Conservation (phyloP, 2,329 filamentous ascomycete genomes). For the Sclerotinia sclerotiorum region DNA sequence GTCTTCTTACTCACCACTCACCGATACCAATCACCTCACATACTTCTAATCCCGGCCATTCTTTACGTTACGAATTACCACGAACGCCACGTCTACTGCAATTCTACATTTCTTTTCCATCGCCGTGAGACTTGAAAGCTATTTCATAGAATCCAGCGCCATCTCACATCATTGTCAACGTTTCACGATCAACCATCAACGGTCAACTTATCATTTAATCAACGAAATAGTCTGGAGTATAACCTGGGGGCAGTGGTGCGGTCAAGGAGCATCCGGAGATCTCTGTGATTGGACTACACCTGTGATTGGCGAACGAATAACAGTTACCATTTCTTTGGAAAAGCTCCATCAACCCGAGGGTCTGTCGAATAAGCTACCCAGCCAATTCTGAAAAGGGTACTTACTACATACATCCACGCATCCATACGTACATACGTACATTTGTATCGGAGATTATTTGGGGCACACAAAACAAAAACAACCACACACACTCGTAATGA, state of each 20-base stretch:
- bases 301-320: slow-evolving; percentile 21
- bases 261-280: slow-evolving; percentile 9
- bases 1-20: slow-evolving; percentile 8
- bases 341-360: slow-evolving; percentile 12
- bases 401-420: neutral
- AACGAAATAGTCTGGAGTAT: neutral
- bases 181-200: neutral
- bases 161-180: neutral
- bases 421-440: slow-evolving; percentile 1
- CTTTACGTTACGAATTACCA: neutral
- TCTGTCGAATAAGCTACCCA: neutral
- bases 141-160: neutral
- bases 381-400: slow-evolving; percentile 2
- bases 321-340: slow-evolving; percentile 11
- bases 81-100: neutral
- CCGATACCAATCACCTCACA: slow-evolving; percentile 10
- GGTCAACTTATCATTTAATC: slow-evolving; percentile 6
- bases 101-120: neutral
- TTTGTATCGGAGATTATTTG: slow-evolving; percentile 16
- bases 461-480: neutral
- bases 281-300: slow-evolving; percentile 17
- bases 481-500: slow-evolving; percentile 25
- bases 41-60: slow-evolving; percentile 1
- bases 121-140: neutral
- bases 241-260: neutral